These are phyloP conservation scores for Fusarium neocosmosporiellum DNA, from an alignment of 2,329 filamentous ascomycete species.

Conservation along the genomic window DNA sequence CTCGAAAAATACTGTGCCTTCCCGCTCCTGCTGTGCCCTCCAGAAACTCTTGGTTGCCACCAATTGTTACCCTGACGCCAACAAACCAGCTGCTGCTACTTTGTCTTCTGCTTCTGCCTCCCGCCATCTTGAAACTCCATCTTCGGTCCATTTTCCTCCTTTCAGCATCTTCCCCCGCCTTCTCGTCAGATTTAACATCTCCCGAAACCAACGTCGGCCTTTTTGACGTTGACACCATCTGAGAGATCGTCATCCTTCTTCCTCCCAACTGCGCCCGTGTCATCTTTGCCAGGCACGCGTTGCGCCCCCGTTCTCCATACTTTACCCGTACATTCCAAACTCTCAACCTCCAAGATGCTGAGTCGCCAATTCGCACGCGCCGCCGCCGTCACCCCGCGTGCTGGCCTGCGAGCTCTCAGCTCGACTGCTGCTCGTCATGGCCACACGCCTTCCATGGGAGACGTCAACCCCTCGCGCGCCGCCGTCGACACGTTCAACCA, in stretches of 20 bases:
- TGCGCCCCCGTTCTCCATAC: conserved; percentile 22
- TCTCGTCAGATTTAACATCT: conserved; percentile 25
- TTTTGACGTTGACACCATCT: conserved; percentile 29
- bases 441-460: conserved; percentile 81
- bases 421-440: conserved; percentile 58
- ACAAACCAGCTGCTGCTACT: conserved; percentile 39
- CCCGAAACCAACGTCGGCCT: conserved; percentile 28
- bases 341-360: conserved; percentile 57
- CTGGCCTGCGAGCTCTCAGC: conserved; percentile 66
- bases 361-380: conserved; percentile 61
- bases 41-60: conserved; percentile 32
- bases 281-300: conserved; percentile 30
- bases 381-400: conserved; percentile 57
- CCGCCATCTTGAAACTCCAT: conserved; percentile 17
- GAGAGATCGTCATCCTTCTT: conserved; percentile 25
- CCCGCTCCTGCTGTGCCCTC: conserved; percentile 42
- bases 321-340: conserved; percentile 25
- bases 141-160: conserved; percentile 30
- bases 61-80: conserved; percentile 34
- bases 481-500: conserved; percentile 80
- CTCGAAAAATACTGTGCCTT: conserved; percentile 34
- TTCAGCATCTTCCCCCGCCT: conserved; percentile 29
- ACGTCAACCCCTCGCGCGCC: conserved; percentile 76
- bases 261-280: conserved; percentile 24
- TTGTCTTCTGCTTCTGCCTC: conserved; percentile 26